A percentile compares a stretch with the other conserved stretches of the same genome.
phyloP scores from a whole-genome alignment of 306 rosid species.

The Oxytropis ochrocephala region DNA sequence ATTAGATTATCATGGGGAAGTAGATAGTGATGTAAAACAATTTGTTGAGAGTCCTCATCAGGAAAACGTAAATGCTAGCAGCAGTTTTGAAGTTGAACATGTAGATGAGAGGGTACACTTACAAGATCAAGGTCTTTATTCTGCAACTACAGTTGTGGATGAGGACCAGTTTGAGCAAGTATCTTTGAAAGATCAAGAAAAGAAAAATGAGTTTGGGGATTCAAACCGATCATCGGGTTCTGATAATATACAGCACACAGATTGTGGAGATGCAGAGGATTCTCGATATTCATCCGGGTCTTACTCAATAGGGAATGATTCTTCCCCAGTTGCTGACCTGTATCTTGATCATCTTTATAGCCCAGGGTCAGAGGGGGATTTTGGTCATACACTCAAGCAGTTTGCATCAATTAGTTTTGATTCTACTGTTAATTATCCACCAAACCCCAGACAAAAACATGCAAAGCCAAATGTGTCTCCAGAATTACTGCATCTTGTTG shows the following conservation, averaged over 20 bases:
- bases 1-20: slow-evolving; percentile 30
- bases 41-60: slow-evolving; percentile 28
- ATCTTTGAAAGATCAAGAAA: slow-evolving; percentile 76
- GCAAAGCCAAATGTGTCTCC: slow-evolving; percentile 87
- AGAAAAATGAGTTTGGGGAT: slow-evolving; percentile 33
- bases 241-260: slow-evolving; percentile 37
- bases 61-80: slow-evolving; percentile 29
- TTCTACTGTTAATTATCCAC: slow-evolving; percentile 55
- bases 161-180: slow-evolving; percentile 91
- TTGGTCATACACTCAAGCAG: slow-evolving; percentile 36
- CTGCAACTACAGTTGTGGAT: slow-evolving; percentile 36
- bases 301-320: slow-evolving; percentile 34
- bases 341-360: slow-evolving; percentile 42
- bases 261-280: slow-evolving; percentile 49
- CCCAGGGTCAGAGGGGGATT: slow-evolving; percentile 44
- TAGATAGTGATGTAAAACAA: slow-evolving; percentile 37
- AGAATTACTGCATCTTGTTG: slow-evolving; percentile 89
- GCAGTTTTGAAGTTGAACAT: slow-evolving; percentile 25
- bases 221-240: slow-evolving; percentile 53
- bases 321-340: slow-evolving; percentile 39
- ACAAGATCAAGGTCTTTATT: slow-evolving; percentile 35
- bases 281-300: slow-evolving; percentile 40
- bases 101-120: slow-evolving; percentile 22
- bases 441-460: slow-evolving; percentile 61
- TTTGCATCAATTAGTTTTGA: slow-evolving; percentile 54